These are phyloP conservation scores for Colletotrichum sp. DNA, from an alignment of 2,329 filamentous ascomycete species.

Conservation along the genomic window DNA sequence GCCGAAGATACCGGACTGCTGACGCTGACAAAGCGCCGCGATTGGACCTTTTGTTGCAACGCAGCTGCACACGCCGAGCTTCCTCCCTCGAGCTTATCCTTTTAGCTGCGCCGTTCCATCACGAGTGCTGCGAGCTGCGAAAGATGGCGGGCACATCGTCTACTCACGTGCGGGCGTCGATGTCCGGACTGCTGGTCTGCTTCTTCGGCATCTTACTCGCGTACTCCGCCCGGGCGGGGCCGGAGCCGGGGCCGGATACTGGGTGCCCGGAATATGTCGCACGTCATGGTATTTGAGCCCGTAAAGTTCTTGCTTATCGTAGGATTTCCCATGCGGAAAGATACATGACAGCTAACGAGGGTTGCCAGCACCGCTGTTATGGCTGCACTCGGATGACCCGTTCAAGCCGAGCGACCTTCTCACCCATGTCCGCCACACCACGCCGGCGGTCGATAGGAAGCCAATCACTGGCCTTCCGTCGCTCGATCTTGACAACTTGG, in stretches of 20 bases:
- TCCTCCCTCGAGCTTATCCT: not conserved
- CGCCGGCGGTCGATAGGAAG: conserved; percentile 22
- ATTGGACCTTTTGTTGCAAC: not conserved
- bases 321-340: not conserved
- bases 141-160: not conserved
- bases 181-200: not conserved
- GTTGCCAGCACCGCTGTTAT: conserved; percentile 31
- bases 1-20: not conserved
- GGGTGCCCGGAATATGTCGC: conserved; percentile 33
- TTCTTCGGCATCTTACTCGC: not conserved
- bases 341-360: not conserved
- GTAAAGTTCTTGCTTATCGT: too few species aligned
- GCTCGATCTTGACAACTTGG: conserved; percentile 32
- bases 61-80: not conserved
- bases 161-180: not conserved
- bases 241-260: not conserved
- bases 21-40: conserved; percentile 1
- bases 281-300: conserved; percentile 29
- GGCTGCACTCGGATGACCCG: conserved; percentile 36
- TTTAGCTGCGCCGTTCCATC: not conserved
- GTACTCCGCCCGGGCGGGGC: conserved; percentile 3
- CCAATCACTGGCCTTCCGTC: conserved; percentile 21
- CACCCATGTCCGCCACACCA: conserved; percentile 32
- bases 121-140: not conserved
- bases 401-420: conserved; percentile 33